Percentiles rank a stretch among this genome's conserved stretches.
These are phyloP conservation scores for Microbotryum silenes-acaulis DNA, from an alignment of 1,284 basidiomycete species.

Conservation along the genomic window DNA sequence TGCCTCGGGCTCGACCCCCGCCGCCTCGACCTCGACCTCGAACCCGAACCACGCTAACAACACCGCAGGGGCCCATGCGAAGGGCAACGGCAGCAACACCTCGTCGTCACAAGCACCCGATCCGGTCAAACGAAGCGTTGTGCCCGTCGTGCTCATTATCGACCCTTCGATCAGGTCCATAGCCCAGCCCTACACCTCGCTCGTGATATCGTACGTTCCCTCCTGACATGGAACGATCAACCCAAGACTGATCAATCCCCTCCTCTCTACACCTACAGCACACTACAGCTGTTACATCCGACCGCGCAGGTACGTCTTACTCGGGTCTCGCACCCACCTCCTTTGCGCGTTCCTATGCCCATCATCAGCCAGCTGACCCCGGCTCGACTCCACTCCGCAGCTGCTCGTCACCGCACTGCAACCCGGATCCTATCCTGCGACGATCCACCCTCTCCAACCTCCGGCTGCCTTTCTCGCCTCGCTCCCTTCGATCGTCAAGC, in stretches of 20 bases:
- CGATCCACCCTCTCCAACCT: constrained; percentile 27
- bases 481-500: constrained; percentile 18
- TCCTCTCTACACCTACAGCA: not conserved
- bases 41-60: not conserved
- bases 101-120: no score
- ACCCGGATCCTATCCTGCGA: constrained; percentile 17
- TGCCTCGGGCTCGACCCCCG: not conserved
- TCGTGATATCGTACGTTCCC: constrained; percentile 16
- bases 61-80: not conserved
- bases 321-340: not conserved
- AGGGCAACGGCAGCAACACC: not conserved
- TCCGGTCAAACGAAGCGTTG: constrained; percentile 9
- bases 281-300: constrained; percentile 19
- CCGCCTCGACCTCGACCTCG: not conserved
- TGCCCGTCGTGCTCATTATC: constrained; percentile 27
- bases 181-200: constrained; percentile 10
- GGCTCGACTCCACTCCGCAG: not conserved
- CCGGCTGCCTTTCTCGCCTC: constrained; percentile 23
- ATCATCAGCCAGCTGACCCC: not conserved
- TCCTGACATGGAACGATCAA: no score
- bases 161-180: constrained; percentile 5
- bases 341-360: not conserved
- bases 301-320: constrained; percentile 7
- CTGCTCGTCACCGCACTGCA: constrained; percentile 23
- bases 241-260: no score